Conservation (phyloP, 23 red algal species). For the Chondrus crispus region DNA sequence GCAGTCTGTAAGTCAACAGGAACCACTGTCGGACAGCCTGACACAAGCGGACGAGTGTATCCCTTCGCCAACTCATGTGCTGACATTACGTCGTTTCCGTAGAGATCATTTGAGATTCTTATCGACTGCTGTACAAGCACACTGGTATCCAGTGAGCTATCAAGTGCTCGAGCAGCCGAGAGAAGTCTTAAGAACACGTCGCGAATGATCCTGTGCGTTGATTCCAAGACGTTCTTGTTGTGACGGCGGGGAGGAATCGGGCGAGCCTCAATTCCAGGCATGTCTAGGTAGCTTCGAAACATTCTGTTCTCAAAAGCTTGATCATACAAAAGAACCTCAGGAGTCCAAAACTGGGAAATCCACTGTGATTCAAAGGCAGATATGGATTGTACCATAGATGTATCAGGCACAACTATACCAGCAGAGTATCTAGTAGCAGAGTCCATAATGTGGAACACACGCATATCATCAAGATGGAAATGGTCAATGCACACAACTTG, state of each 20-base stretch:
- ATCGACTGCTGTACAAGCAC: neutral
- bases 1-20: neutral
- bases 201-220: slow-evolving; percentile 4
- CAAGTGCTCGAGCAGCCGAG: neutral
- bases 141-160: too few species aligned
- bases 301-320: neutral
- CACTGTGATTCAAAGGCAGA: neutral
- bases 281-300: neutral
- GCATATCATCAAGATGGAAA: neutral
- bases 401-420: neutral
- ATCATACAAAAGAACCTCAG: neutral
- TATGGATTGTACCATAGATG: neutral
- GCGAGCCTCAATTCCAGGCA: neutral
- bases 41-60: neutral
- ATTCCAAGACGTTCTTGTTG: slow-evolving; percentile 37
- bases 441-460: neutral
- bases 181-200: neutral
- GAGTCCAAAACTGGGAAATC: neutral
- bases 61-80: slow-evolving; percentile 24
- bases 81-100: slow-evolving; percentile 10
- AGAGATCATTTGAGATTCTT: slow-evolving; percentile 7
- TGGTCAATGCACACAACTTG: neutral
- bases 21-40: neutral
- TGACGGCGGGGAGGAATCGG: neutral
- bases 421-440: neutral